Conservation (phyloP, 2,329 filamentous ascomycete genomes). For the Diaporthe batatas region DNA sequence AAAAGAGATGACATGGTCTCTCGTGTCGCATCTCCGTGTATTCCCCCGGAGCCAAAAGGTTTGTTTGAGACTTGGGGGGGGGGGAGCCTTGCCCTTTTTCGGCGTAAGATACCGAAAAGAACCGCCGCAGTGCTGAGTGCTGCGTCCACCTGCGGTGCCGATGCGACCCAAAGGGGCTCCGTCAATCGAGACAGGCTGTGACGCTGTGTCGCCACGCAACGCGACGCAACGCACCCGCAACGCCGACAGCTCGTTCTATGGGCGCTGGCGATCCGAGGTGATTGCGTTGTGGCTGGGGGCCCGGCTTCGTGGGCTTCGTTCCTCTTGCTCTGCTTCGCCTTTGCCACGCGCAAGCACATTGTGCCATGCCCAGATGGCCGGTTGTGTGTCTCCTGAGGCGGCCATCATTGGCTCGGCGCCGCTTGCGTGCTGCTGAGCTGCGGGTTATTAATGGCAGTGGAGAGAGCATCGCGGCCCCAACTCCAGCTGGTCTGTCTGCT, state of each 20-base stretch:
- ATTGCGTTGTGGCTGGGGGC: slow-evolving; percentile 36
- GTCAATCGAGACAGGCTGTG: slow-evolving; percentile 34
- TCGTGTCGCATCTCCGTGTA: slow-evolving; percentile 24
- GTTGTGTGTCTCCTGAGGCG: slow-evolving; percentile 11
- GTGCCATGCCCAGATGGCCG: slow-evolving; percentile 27
- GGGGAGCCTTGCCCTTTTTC: slow-evolving; percentile 30
- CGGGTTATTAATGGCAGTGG: slow-evolving; percentile 37
- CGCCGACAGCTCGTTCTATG: slow-evolving; percentile 30
- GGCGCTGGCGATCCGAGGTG: slow-evolving; percentile 37
- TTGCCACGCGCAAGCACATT: slow-evolving; percentile 30
- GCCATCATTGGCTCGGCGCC: slow-evolving; percentile 31
- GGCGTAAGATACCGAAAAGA: slow-evolving; percentile 31
- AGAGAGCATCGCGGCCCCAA: slow-evolving; percentile 4
- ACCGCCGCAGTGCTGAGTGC: slow-evolving; percentile 23
- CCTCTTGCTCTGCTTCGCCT: slow-evolving; percentile 28
- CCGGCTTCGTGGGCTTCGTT: slow-evolving; percentile 30
- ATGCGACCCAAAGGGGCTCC: slow-evolving; percentile 33
- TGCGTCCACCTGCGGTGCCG: slow-evolving; percentile 26
- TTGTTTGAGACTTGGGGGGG: slow-evolving; percentile 28
- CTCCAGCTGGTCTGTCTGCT: slow-evolving; percentile 40
- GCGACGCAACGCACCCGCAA: slow-evolving; percentile 30
- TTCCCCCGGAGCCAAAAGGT: slow-evolving; percentile 19
- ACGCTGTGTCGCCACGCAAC: slow-evolving; percentile 34
- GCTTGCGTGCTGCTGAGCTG: slow-evolving; percentile 38
- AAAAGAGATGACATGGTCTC: slow-evolving; percentile 33